Conservation (phyloP, 139 green algal genomes). For the Asterochloris sp. region DNA sequence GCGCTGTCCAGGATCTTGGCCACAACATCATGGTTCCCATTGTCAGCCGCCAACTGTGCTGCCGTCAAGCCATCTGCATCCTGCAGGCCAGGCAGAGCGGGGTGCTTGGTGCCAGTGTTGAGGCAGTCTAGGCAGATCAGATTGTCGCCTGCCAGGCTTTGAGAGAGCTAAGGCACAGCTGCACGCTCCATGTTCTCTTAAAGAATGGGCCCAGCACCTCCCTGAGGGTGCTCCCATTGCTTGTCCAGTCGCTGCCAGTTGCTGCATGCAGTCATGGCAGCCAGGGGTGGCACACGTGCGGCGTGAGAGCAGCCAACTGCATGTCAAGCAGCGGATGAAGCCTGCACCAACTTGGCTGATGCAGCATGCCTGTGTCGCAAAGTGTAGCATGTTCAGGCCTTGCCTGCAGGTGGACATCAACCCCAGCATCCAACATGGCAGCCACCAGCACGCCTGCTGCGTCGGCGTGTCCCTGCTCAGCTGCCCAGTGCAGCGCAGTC, state of each 20-base stretch:
- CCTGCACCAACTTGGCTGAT: too few relatives aligned
- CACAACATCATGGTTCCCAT: slow-evolving; percentile 27
- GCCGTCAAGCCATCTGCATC: slow-evolving; percentile 8
- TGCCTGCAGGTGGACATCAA: background rate
- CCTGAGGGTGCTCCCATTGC: too few relatives aligned
- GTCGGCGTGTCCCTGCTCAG: slow-evolving; percentile 29
- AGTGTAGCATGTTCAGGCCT: background rate
- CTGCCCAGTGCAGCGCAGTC: slow-evolving; percentile 39
- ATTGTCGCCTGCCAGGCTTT: too few relatives aligned
- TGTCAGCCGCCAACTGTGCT: slow-evolving; percentile 24
- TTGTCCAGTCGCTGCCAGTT: too few relatives aligned
- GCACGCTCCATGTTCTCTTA: background rate
- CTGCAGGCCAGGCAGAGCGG: slow-evolving; percentile 3
- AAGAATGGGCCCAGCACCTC: too few relatives aligned
- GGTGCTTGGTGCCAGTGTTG: too few relatives aligned
- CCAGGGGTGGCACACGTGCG: too few relatives aligned
- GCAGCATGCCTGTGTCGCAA: too few relatives aligned
- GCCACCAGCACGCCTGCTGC: slow-evolving; percentile 22
- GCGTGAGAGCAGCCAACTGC: too few relatives aligned
- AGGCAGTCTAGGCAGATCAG: too few relatives aligned
- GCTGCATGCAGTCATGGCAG: too few relatives aligned
- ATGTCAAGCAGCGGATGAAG: too few relatives aligned
- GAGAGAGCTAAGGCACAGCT: background rate
- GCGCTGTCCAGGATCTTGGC: slow-evolving; percentile 31
- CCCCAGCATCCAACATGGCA: background rate